Evolutionary conservation across 1,284 basidiomycete genomes (phyloP).

Genomic region (Paramarasmius palmivorus): DNA sequence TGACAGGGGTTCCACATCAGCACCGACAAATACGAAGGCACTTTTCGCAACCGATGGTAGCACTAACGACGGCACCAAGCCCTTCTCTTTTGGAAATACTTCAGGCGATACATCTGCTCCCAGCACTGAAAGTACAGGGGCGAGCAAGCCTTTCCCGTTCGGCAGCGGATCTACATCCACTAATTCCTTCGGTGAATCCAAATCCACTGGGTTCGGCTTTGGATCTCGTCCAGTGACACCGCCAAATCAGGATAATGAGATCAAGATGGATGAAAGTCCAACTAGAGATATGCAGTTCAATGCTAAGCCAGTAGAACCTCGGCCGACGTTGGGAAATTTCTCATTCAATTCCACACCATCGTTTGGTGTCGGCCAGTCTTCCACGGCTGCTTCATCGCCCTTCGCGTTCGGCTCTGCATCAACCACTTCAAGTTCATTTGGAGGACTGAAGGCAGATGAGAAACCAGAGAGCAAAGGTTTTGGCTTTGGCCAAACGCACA

Average conservation of each 20-base stretch:
- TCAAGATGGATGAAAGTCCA: slow-evolving; percentile 73
- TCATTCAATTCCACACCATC: slow-evolving; percentile 37
- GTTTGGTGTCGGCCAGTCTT: slow-evolving; percentile 33
- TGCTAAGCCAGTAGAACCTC: slow-evolving; percentile 30
- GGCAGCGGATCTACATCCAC: not conserved
- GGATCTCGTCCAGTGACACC: slow-evolving; percentile 50
- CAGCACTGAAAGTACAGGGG: not conserved
- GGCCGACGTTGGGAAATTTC: slow-evolving; percentile 42
- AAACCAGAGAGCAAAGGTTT: slow-evolving; percentile 17
- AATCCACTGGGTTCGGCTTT: slow-evolving; percentile 39
- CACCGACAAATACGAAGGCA: not conserved
- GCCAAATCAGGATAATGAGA: slow-evolving; percentile 55
- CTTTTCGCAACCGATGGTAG: slow-evolving; percentile 6
- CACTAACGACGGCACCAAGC: not conserved
- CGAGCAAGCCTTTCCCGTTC: not conserved
- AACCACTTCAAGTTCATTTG: slow-evolving; percentile 21
- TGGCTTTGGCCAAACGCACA: slow-evolving; percentile 24
- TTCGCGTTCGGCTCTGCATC: slow-evolving; percentile 34
- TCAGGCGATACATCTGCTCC: too few species aligned
- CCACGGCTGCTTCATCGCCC: slow-evolving; percentile 27
- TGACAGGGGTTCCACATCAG: not conserved
- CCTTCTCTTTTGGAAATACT: slow-evolving; percentile 5
- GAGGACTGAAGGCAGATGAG: not conserved
- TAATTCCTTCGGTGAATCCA: slow-evolving; percentile 12
- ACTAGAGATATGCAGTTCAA: slow-evolving; percentile 47